phyloP scores from a whole-genome alignment of 2,329 filamentous ascomycete species.

The Xylaria sp. region DNA sequence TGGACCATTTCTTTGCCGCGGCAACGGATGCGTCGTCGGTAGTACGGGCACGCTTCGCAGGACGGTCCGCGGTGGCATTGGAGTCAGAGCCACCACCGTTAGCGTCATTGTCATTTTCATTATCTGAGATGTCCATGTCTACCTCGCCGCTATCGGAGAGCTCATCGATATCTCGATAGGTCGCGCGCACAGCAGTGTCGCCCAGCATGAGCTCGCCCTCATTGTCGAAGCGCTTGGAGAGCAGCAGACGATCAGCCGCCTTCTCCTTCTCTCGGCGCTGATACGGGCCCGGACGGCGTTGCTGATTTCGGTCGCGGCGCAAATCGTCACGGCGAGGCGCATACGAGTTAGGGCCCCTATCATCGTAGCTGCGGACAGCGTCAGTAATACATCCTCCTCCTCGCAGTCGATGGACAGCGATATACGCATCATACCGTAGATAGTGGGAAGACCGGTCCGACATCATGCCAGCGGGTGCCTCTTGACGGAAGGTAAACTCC shows the following conservation, averaged over 20 bases:
- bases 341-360: conserved; percentile 27
- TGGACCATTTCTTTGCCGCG: conserved; percentile 83
- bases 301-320: conserved; percentile 22
- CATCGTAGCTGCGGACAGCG: conserved; percentile 31
- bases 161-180: conserved; percentile 66
- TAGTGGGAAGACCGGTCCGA: conserved; percentile 48
- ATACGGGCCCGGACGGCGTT: conserved; percentile 24
- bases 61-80: conserved; percentile 53
- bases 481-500: conserved; percentile 67
- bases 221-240: conserved; percentile 57
- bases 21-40: conserved; percentile 37
- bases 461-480: conserved; percentile 62
- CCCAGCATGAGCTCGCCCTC: conserved; percentile 60
- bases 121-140: conserved; percentile 72
- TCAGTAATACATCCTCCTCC: conserved; percentile 18
- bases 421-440: conserved; percentile 30
- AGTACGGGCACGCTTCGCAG: conserved; percentile 57
- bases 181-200: conserved; percentile 58
- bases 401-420: conserved; percentile 11
- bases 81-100: conserved; percentile 46
- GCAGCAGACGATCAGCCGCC: conserved; percentile 55
- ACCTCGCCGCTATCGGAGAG: conserved; percentile 72
- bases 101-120: conserved; percentile 54
- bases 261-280: conserved; percentile 32
- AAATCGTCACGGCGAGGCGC: conserved; percentile 35